phyloP scores from a whole-genome alignment of 2,329 filamentous ascomycete species.

The Epicoccum sorghinum region DNA sequence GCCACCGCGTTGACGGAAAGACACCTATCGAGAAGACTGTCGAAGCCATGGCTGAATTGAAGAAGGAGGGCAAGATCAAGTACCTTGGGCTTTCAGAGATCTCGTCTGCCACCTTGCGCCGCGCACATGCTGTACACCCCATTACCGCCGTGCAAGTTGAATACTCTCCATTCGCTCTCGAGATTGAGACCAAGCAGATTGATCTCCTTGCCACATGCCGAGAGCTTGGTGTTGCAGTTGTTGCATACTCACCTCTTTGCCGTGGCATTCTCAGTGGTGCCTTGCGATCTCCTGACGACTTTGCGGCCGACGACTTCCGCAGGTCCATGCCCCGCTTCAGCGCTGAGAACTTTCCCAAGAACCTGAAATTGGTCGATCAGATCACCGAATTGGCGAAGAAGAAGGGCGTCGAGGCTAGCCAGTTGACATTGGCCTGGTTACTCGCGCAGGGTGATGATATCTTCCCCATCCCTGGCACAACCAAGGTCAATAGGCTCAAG shows the following conservation, averaged over 20 bases:
- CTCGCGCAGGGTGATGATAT: constrained; percentile 52
- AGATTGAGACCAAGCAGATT: constrained; percentile 52
- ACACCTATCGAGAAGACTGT: constrained; percentile 58
- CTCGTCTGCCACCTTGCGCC: constrained; percentile 54
- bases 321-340: constrained; percentile 50
- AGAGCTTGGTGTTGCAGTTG: constrained; percentile 52
- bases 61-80: constrained; percentile 60
- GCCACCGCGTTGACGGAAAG: constrained; percentile 51
- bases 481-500: constrained; percentile 35
- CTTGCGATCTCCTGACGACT: constrained; percentile 52
- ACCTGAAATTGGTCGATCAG: constrained; percentile 42
- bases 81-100: constrained; percentile 56
- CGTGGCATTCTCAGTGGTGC: constrained; percentile 41
- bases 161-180: constrained; percentile 57
- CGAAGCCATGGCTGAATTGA: constrained; percentile 60
- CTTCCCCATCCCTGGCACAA: constrained; percentile 64
- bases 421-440: constrained; percentile 59
- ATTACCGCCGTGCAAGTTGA: constrained; percentile 59
- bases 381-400: constrained; percentile 40
- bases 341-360: constrained; percentile 48
- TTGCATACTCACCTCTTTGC: constrained; percentile 49
- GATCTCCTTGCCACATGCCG: constrained; percentile 49
- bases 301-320: constrained; percentile 43
- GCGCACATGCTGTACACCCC: constrained; percentile 55
- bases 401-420: constrained; percentile 63